Base-by-base conservation (phyloP, 345 rosid genomes). In the Euphorbia pulcherrima region DNA sequence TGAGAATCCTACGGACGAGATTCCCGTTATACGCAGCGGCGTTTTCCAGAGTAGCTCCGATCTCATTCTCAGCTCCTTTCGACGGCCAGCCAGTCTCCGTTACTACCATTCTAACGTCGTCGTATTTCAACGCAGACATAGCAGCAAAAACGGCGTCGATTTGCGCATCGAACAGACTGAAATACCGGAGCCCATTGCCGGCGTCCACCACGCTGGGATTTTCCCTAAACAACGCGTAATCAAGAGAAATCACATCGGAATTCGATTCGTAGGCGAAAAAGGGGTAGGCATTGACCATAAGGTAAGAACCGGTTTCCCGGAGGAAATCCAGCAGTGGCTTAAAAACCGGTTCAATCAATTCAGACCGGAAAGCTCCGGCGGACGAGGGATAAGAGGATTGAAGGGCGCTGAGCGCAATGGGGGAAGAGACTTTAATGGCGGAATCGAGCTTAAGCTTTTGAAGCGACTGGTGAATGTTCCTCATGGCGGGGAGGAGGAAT, bases 21-120 rank as follows among this genome's bases (percentile, higher is more conserved):
- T 94, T 94, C 5, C 97, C 99, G 75, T 94, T 94, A 71, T 94
- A 94, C 0, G 95, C 84, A 0, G 89, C 93, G 0, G 99, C 99
- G 68, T 94, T 89, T 28, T 52, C 77, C 1, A 85, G 3, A 24
- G 78, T 82, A 0, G 97, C 97, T 3, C 99, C 99, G 8, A 80
- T 52, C 77, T 94, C 97, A 39, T 78, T 88, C 59, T 79, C 84
- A 50, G 89, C 97, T 5, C 99, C 99, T 40, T 91, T 87, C 0
- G 97, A 89, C 0, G 99, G 99, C 99, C 99, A 94, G 0, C 99
- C 97, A 10, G 99, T 94, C 69, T 94, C 99, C 20, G 96, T 89
- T 1, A 94, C 90, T 1, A 88, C 86, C 41, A 94, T 69, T 14
- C 69, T 67, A 5, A 94, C 73, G 17, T 94, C 97, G 4, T 91